These are phyloP conservation scores for Trifolium fragiferum DNA, from an alignment of 306 rosid genomes.

Conservation along the genomic window DNA sequence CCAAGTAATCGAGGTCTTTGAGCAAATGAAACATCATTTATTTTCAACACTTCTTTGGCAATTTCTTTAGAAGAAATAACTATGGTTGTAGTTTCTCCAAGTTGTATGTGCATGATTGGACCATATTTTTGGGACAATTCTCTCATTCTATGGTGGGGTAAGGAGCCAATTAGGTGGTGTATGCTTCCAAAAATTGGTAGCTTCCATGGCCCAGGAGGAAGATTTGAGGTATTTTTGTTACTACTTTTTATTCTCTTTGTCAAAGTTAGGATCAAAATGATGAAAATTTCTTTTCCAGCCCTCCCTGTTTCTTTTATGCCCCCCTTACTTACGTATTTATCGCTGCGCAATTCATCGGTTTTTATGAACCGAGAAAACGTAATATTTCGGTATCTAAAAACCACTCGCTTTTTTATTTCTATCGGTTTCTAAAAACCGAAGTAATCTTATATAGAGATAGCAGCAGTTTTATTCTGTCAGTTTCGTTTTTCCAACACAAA, in stretches of 20 bases:
- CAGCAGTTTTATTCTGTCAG: too few relatives aligned
- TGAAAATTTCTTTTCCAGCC: too few relatives aligned
- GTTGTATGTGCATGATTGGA: background rate
- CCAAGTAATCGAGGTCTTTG: background rate
- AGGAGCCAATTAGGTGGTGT: background rate
- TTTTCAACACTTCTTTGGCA: background rate
- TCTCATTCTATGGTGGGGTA: background rate
- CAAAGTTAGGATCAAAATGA: background rate
- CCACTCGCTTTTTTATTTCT: too few relatives aligned
- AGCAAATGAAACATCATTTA: background rate
- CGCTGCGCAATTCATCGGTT: too few relatives aligned
- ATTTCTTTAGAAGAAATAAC: background rate
- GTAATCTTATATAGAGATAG: too few relatives aligned
- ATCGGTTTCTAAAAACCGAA: too few relatives aligned
- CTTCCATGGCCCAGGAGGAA: background rate
- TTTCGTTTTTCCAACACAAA: too few relatives aligned
- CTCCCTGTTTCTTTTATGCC: too few relatives aligned
- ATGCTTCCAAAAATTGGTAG: background rate
- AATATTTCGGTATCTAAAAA: too few relatives aligned
- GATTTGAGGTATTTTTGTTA: background rate
- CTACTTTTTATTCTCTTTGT: background rate
- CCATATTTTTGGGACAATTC: background rate
- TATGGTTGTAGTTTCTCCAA: background rate
- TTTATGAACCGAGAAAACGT: too few relatives aligned
- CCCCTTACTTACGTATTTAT: too few relatives aligned